Base-by-base conservation (phyloP, 345 rosid species). In the Viola odorata region DNA sequence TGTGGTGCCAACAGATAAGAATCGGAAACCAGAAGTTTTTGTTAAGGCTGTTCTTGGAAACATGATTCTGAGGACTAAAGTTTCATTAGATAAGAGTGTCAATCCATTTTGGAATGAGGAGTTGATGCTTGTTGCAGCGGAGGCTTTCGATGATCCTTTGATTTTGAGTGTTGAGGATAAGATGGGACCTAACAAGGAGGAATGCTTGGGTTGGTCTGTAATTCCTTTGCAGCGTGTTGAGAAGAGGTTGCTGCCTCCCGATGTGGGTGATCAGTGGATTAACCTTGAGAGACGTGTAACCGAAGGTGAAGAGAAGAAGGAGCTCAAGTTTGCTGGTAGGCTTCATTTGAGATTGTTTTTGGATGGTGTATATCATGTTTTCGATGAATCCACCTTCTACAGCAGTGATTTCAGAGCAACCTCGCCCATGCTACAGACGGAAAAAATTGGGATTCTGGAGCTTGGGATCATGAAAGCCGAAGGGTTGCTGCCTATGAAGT, bases 281-380 rank as follows among this genome's bases (percentile, higher is more conserved):
- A 77, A 77, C 15, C 73, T 81, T 5, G 75, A 75, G 39, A 71
- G 36, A n/a, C n/a, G 40, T 65, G 56, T 17, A 3, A 12, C 17
- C 12, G 44, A 50, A 6, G 62, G 23, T 12, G 51, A 48, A 3
- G 55, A 54, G 44, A 50, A 0, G 40, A 68, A 2, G 66, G 57
- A 54, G 3, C 70, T 13, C 13, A 77, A 67, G 41, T 73, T 75
- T 16, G 75, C 81, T 0, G 70, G 84, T 41, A 75, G 82, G 75
- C 67, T 82, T 55, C 84, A 80, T 51, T n/a, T 82, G 70, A 68
- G 79, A 62, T 58, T 77, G 38, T 68, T 70, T n/a, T 69, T 82
- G 55, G 87, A 82, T 5, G 87, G 84, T 41, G 79, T 81, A 10
- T 80, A 82, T 42, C 87, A 82, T 65, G 82, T 82, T 41, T 69